These are phyloP conservation scores for Fusarium verticillioides DNA, from an alignment of 2,329 filamentous ascomycete species.

Conservation along the genomic window DNA sequence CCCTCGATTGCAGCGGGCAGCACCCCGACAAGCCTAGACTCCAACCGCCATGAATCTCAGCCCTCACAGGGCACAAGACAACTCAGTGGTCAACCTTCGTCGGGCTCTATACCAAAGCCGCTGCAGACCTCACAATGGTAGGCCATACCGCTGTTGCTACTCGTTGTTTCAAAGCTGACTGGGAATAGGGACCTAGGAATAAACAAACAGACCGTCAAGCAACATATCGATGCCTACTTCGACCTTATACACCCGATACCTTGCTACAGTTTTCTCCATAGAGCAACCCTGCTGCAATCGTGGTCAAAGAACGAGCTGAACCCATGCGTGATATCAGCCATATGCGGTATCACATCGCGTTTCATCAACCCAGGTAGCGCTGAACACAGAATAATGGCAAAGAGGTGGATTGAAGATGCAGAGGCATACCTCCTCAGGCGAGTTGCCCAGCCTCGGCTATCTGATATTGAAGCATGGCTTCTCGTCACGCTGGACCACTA, in stretches of 20 bases:
- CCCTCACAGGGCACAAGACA: neutral
- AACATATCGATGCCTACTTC: conserved; percentile 28
- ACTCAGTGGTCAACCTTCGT: rapidly evolving
- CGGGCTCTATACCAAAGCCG: neutral
- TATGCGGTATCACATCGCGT: conserved; percentile 14
- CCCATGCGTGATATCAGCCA: neutral
- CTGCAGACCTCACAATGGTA: neutral
- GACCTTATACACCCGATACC: conserved; percentile 24
- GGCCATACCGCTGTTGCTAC: rapidly evolving
- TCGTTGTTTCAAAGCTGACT: rapidly evolving
- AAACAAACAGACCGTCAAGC: neutral
- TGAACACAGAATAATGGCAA: neutral
- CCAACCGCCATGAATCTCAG: neutral
- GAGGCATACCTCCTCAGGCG: conserved; percentile 27
- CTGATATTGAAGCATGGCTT: conserved; percentile 38
- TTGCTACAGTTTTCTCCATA: conserved; percentile 20
- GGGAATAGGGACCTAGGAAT: conserved; percentile 4
- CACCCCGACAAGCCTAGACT: neutral
- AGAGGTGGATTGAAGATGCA: conserved; percentile 28
- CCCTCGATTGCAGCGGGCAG: neutral
- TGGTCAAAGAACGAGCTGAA: conserved; percentile 21
- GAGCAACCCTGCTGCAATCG: conserved; percentile 18
- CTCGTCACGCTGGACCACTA: conserved; percentile 36
- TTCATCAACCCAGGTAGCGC: neutral
- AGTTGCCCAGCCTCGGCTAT: conserved; percentile 23